Conservation (phyloP, 805 yeast species). For the Candida methanosorbosa region DNA sequence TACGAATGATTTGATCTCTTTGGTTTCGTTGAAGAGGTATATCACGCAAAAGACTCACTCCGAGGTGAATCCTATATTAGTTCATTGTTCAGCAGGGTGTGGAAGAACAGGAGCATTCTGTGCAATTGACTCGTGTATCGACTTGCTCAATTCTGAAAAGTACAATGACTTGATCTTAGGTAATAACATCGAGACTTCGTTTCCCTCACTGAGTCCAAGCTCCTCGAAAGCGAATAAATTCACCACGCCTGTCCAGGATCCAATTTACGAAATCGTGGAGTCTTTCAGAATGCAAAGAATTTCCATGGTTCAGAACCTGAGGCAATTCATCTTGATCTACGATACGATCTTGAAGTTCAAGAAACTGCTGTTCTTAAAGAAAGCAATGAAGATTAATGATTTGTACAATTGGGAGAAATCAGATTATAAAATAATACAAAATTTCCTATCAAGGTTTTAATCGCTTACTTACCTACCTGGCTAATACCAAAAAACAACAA, state of each 20-base stretch:
- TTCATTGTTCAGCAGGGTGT: slow-evolving; percentile 96
- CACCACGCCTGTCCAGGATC: slow-evolving; percentile 25
- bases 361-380: slow-evolving; percentile 4
- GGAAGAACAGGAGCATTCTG: slow-evolving; percentile 93
- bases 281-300: slow-evolving; percentile 42
- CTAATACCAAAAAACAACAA: slow-evolving; percentile 4
- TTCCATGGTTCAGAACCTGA: slow-evolving; percentile 49
- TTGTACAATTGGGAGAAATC: slow-evolving; percentile 9
- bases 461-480: slow-evolving; percentile 9
- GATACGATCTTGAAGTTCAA: slow-evolving; percentile 27
- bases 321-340: slow-evolving; percentile 45
- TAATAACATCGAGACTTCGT: background rate
- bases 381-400: slow-evolving; percentile 2
- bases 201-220: background rate
- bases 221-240: slow-evolving; percentile 2
- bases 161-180: no score
- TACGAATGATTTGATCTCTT: slow-evolving; percentile 46
- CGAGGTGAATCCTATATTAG: slow-evolving; percentile 42
- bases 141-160: slow-evolving; percentile 19
- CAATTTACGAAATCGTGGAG: slow-evolving; percentile 38
- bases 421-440: slow-evolving; percentile 6
- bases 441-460: slow-evolving; percentile 7
- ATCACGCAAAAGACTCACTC: slow-evolving; percentile 11
- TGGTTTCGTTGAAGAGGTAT: slow-evolving; percentile 32
- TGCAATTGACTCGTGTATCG: slow-evolving; percentile 53